Conservation (phyloP, 495 filamentous ascomycete species). For the Hyaloscypha hepaticicola region DNA sequence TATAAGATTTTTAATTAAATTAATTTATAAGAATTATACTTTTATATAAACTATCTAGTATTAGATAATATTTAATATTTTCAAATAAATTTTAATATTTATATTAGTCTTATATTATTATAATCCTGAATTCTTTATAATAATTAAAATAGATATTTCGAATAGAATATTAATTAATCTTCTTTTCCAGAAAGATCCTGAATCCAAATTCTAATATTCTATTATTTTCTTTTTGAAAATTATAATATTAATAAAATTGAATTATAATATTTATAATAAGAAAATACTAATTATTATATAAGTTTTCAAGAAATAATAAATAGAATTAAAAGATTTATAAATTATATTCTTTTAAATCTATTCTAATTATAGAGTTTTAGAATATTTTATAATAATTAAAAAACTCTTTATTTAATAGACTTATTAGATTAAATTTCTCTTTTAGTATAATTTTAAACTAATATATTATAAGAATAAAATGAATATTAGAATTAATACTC, state of each 20-base stretch:
- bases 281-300: slow-evolving; percentile 11
- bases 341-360: neutral
- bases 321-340: neutral
- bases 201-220: neutral
- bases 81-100: no score
- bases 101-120: no score
- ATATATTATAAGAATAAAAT: no score
- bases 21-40: slow-evolving; percentile 20
- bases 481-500: no score
- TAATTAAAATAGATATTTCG: neutral
- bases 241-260: neutral
- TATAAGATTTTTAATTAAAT: slow-evolving; percentile 1
- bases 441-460: slow-evolving; percentile 13
- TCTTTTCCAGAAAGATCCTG: neutral
- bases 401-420: neutral
- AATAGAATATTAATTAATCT: neutral
- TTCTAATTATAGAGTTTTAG: slow-evolving; percentile 7
- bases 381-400: slow-evolving; percentile 22
- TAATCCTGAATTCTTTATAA: neutral
- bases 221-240: slow-evolving; percentile 7
- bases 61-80: no score
- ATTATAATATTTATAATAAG: slow-evolving; percentile 6
- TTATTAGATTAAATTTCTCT: slow-evolving; percentile 8
- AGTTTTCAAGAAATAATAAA: neutral
- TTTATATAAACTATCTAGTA: neutral